Conservation (phyloP, 441 rosid genomes). For the Adansonia rubrostipa region DNA sequence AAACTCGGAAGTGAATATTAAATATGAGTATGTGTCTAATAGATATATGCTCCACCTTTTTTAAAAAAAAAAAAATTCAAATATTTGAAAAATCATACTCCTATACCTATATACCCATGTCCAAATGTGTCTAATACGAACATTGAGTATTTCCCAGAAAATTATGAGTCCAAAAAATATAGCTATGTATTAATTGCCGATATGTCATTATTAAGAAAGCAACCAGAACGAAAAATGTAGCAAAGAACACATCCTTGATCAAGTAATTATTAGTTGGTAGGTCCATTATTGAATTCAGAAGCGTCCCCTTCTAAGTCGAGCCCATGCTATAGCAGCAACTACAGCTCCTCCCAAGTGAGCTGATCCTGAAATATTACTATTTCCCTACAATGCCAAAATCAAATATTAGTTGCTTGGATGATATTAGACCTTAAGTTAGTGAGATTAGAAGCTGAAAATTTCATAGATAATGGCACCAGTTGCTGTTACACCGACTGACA, state of each 20-base stretch:
- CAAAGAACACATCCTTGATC: neutral
- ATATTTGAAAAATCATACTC: too few species aligned
- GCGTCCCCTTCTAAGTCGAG: constrained; percentile 58
- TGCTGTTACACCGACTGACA: neutral
- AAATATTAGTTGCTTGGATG: neutral
- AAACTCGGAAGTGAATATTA: too few species aligned
- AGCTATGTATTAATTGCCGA: neutral
- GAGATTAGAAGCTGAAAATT: neutral
- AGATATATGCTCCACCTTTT: too few species aligned
- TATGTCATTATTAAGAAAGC: neutral
- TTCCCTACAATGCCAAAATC: constrained; percentile 52
- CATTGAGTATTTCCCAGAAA: neutral
- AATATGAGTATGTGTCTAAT: too few species aligned
- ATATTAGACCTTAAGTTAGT: neutral
- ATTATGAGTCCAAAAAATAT: neutral
- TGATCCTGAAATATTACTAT: constrained; percentile 76
- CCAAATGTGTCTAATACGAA: too few species aligned
- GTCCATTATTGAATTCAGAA: constrained; percentile 35
- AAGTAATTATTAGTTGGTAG: neutral
- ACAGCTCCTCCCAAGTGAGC: constrained; percentile 90
- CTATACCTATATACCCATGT: too few species aligned
- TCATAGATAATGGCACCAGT: neutral
- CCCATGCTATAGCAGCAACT: constrained; percentile 79
- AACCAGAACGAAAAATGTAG: neutral
- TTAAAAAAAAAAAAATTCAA: too few species aligned